Conservation (phyloP, 331 rosid genomes). For the Acacia pycnantha region DNA sequence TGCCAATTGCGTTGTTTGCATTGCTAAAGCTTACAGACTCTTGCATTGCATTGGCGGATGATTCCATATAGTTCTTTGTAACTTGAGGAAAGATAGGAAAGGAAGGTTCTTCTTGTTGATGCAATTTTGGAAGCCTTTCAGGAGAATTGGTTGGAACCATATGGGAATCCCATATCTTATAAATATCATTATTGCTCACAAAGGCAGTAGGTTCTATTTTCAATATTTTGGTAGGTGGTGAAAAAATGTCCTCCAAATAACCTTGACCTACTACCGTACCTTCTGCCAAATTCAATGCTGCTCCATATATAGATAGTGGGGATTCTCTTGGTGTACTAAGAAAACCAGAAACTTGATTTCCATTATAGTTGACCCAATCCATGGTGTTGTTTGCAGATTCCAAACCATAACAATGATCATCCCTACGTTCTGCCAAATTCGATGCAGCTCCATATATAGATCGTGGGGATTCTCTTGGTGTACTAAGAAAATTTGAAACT, state of each 20-base stretch:
- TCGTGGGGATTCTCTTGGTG: too few species aligned
- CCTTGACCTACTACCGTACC: background rate
- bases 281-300: background rate
- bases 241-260: slow-evolving; percentile 19
- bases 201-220: slow-evolving; percentile 29
- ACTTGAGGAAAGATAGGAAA: slow-evolving; percentile 26
- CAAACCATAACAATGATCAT: too few species aligned
- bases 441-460: too few species aligned
- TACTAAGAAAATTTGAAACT: too few species aligned
- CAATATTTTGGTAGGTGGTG: slow-evolving; percentile 28
- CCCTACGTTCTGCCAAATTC: too few species aligned
- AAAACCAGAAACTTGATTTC: too few species aligned
- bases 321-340: background rate
- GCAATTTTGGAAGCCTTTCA: slow-evolving; percentile 19
- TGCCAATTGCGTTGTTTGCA: slow-evolving; percentile 6
- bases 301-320: slow-evolving; percentile 9
- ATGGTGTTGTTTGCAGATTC: too few species aligned
- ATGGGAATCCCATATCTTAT: background rate
- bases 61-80: background rate
- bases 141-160: slow-evolving; percentile 15
- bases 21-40: slow-evolving; percentile 14
- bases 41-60: slow-evolving; percentile 14
- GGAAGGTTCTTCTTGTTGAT: slow-evolving; percentile 29
- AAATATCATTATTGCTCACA: background rate
- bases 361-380: too few species aligned